phyloP scores from a whole-genome alignment of 2,329 filamentous ascomycete species.

The Anthostomella pinea region DNA sequence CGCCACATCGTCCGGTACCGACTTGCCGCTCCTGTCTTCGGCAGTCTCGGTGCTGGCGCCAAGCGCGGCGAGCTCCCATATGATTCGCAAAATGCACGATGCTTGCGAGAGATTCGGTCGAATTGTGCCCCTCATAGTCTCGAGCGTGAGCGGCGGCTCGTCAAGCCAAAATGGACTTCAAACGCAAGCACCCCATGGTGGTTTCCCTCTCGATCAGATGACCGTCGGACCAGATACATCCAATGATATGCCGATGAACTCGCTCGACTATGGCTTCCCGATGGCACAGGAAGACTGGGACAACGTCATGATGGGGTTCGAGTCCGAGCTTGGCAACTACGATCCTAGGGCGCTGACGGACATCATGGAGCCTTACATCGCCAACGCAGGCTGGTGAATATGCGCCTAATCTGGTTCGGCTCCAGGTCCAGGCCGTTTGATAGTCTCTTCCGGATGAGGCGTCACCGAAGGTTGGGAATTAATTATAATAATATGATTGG shows the following conservation, averaged over 20 bases:
- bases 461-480: too few species aligned
- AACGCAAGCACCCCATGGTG: conserved; percentile 2
- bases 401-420: too few species aligned
- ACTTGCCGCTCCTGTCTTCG: conserved; percentile 20
- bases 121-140: conserved; percentile 21
- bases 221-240: background rate
- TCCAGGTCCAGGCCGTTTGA: too few species aligned
- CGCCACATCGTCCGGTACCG: conserved; percentile 21
- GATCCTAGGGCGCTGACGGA: conserved; percentile 23
- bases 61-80: conserved; percentile 8
- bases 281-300: conserved; percentile 30
- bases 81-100: conserved; percentile 21
- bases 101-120: conserved; percentile 23
- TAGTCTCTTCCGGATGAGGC: too few species aligned
- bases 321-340: conserved; percentile 23
- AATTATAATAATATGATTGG: too few species aligned
- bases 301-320: conserved; percentile 25
- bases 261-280: conserved; percentile 20
- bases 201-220: background rate
- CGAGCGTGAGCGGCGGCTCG: conserved; percentile 10
- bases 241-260: background rate
- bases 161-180: conserved; percentile 4
- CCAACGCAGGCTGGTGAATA: conserved; percentile 23
- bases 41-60: conserved; percentile 17
- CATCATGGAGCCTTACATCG: conserved; percentile 27